A percentile compares a stretch with the other conserved stretches of the same genome.
phyloP scores from a whole-genome alignment of 73 alveolate species.

The Tetrahymena malaccensis region DNA sequence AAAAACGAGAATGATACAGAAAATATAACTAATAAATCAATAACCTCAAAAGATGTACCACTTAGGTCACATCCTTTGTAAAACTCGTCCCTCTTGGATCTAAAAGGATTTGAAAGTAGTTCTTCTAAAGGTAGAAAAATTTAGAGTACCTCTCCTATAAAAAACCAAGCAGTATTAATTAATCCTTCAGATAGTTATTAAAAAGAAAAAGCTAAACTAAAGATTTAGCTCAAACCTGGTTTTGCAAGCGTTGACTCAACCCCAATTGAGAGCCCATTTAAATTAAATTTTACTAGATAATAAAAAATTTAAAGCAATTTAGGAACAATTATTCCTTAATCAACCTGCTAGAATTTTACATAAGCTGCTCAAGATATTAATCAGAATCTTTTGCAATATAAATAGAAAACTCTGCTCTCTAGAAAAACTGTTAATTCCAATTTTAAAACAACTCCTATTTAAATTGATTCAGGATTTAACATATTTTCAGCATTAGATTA shows the following conservation, averaged over 20 bases:
- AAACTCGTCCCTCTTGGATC: not conserved
- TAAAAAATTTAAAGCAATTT: not conserved
- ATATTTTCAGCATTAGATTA: not conserved
- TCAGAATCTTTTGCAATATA: not conserved
- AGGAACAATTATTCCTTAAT: not conserved
- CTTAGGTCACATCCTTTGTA: not conserved
- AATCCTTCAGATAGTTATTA: not conserved
- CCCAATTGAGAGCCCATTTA: not conserved
- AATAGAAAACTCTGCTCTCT: not conserved
- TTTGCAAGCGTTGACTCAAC: not conserved
- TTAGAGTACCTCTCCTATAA: not conserved
- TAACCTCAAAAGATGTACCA: not conserved
- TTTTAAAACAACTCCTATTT: not conserved
- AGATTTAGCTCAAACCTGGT: not conserved
- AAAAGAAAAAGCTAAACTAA: not conserved
- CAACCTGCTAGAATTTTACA: not conserved
- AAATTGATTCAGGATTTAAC: not conserved
- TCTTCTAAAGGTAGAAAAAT: not conserved
- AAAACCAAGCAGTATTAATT: not conserved
- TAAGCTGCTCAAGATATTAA: not conserved
- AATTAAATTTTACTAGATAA: not conserved
- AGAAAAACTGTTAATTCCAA: not conserved
- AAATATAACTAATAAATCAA: no score
- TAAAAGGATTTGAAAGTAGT: not conserved
- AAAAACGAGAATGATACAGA: no score